phyloP scores from a whole-genome alignment of 75 land plant genomes.

The Sequoiadendron giganteum region DNA sequence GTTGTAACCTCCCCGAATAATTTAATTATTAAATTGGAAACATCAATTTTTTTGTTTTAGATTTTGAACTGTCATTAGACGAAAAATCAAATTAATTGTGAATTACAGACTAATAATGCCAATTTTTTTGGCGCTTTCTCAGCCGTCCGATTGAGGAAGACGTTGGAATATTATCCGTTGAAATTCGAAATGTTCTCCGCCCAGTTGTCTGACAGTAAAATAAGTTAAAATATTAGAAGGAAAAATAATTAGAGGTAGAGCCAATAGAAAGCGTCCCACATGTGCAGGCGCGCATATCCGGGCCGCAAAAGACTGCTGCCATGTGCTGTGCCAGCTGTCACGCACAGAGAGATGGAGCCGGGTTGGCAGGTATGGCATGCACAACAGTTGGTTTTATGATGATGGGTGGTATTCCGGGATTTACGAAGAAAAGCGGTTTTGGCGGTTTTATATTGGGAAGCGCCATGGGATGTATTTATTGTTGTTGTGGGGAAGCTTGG shows the following conservation, averaged over 20 bases:
- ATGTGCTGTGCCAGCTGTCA: not conserved
- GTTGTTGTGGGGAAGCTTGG: not conserved
- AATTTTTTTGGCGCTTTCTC: not conserved
- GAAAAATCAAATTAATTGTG: too few relatives aligned
- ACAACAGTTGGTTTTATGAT: not conserved
- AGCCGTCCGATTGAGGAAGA: not conserved
- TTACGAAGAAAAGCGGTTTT: not conserved
- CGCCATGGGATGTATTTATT: not conserved
- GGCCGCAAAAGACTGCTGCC: not conserved
- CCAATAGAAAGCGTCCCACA: not conserved
- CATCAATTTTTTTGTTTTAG: too few relatives aligned
- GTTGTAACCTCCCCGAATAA: too few relatives aligned
- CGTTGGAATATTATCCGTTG: slow-evolving; percentile 1
- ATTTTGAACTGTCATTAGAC: too few relatives aligned
- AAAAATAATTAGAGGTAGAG: not conserved
- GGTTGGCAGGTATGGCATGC: not conserved
- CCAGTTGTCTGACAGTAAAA: not conserved
- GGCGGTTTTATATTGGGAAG: not conserved
- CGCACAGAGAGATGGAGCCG: not conserved
- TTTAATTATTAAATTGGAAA: too few relatives aligned
- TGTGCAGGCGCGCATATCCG: not conserved
- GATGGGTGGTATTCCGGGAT: not conserved
- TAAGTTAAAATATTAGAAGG: not conserved
- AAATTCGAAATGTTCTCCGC: not conserved
- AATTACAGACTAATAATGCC: too few relatives aligned